Percentiles rank a stretch among this genome's conserved stretches.
Conservation (phyloP, 2,329 filamentous ascomycete genomes). For the Juglanconis juglandina region DNA sequence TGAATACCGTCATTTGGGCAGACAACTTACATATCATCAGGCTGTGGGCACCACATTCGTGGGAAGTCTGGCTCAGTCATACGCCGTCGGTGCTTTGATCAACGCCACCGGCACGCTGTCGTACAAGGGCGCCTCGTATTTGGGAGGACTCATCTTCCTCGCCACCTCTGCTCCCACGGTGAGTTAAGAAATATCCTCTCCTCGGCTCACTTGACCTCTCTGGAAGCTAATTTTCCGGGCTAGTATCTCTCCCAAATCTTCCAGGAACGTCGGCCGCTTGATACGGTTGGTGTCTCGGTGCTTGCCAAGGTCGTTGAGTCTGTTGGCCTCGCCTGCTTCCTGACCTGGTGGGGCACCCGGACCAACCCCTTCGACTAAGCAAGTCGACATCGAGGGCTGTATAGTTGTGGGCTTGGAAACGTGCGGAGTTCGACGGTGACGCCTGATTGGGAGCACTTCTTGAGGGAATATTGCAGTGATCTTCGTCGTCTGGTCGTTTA, state of each 20-base stretch:
- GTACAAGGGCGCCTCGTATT: conserved; percentile 96
- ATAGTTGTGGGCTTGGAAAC: not conserved
- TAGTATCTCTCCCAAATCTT: conserved; percentile 84
- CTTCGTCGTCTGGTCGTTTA: not conserved
- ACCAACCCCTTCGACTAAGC: conserved; percentile 85
- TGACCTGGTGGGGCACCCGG: conserved; percentile 96
- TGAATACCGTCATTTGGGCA: too few relatives aligned
- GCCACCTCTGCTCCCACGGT: conserved; percentile 85
- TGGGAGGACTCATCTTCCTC: conserved; percentile 86
- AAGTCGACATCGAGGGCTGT: conserved; percentile 10
- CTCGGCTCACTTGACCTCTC: not conserved
- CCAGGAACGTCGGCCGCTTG: conserved; percentile 86
- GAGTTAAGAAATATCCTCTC: conserved; percentile 37
- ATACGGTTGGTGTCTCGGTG: conserved; percentile 82
- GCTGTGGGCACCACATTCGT: conserved; percentile 64
- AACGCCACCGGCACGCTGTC: conserved; percentile 92
- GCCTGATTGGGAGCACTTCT: not conserved
- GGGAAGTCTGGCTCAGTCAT: conserved; percentile 84
- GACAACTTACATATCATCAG: not conserved
- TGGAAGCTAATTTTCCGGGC: conserved; percentile 9
- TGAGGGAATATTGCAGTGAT: conserved; percentile 1
- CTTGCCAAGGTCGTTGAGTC: conserved; percentile 88
- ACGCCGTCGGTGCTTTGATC: conserved; percentile 84
- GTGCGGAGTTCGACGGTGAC: not conserved
- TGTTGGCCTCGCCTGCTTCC: conserved; percentile 82